phyloP scores from a whole-genome alignment of 371 early-diverging fungal genomes.

The Gilbertella persicaria region DNA sequence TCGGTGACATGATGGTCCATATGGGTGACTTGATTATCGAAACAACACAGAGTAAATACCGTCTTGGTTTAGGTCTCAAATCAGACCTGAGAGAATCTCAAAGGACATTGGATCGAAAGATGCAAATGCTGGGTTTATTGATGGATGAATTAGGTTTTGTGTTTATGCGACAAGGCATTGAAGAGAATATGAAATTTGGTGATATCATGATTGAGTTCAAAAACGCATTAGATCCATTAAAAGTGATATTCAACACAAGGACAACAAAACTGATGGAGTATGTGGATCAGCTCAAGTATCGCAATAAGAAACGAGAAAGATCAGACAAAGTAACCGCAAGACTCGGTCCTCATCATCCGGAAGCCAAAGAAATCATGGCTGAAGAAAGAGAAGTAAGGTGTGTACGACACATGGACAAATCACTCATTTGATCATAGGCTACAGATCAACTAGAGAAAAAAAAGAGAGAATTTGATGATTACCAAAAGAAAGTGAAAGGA shows the following conservation, averaged over 20 bases:
- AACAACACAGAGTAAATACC: conserved; percentile 61
- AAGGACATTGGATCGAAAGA: conserved; percentile 53
- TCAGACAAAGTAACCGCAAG: conserved; percentile 49
- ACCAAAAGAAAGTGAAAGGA: conserved; percentile 51
- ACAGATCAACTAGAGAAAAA: conserved; percentile 34
- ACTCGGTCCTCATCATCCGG: conserved; percentile 44
- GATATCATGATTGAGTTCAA: conserved; percentile 64
- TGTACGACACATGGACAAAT: not conserved
- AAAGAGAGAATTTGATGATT: conserved; percentile 42
- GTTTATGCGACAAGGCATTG: conserved; percentile 56
- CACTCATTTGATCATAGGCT: conserved; percentile 21
- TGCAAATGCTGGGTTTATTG: conserved; percentile 62
- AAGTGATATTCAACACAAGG: conserved; percentile 58
- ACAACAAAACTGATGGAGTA: conserved; percentile 59
- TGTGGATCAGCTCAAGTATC: conserved; percentile 51
- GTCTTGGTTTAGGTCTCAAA: conserved; percentile 54
- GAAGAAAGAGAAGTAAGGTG: conserved; percentile 49
- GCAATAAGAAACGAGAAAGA: conserved; percentile 51
- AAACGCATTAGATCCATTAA: conserved; percentile 54
- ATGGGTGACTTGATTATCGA: conserved; percentile 64
- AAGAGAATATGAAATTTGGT: conserved; percentile 56
- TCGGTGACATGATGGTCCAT: conserved; percentile 50
- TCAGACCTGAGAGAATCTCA: conserved; percentile 50
- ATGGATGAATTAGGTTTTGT: conserved; percentile 60
- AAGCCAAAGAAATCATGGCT: conserved; percentile 42